A percentile compares a stretch with the other conserved stretches of the same genome.
phyloP scores from a whole-genome alignment of 768 basidiomycete genomes.

The Phlegmacium glaucopus region DNA sequence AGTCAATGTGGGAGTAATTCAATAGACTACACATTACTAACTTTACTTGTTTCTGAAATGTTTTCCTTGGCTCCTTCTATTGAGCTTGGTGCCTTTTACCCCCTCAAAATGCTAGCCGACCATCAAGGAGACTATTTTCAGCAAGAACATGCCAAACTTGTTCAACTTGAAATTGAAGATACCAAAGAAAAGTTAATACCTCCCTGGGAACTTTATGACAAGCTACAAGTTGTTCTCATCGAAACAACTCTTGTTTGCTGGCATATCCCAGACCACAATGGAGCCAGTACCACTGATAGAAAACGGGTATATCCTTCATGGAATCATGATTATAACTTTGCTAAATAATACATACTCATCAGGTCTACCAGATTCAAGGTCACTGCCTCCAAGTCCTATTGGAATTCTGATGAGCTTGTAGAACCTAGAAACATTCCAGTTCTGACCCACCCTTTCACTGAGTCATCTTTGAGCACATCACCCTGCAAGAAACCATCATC shows the following conservation, averaged over 20 bases:
- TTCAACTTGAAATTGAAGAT: conserved; percentile 6
- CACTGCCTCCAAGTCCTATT: conserved; percentile 3
- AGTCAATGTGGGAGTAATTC: neutral
- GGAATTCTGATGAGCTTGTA: neutral
- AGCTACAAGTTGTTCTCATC: neutral
- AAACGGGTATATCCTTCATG: too few species aligned
- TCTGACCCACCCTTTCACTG: too few species aligned
- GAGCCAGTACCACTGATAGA: too few species aligned
- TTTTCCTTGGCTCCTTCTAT: neutral
- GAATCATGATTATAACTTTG: too few species aligned
- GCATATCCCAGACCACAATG: neutral
- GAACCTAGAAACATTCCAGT: neutral
- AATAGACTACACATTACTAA: neutral
- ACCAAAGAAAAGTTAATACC: neutral
- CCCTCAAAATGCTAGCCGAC: neutral
- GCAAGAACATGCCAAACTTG: neutral
- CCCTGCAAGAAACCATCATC: too few species aligned
- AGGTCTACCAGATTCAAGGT: conserved; percentile 6
- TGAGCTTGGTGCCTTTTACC: neutral
- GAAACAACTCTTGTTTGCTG: neutral
- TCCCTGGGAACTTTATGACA: neutral
- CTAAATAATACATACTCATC: too few species aligned
- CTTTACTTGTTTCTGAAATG: neutral
- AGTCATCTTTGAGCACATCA: too few species aligned
- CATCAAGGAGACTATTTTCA: neutral